Evolutionary conservation across 176 grass and related monocot genomes (phyloP), one percentile per base, ranked within the genome.

Genomic region (Oryza officinalis): DNA sequence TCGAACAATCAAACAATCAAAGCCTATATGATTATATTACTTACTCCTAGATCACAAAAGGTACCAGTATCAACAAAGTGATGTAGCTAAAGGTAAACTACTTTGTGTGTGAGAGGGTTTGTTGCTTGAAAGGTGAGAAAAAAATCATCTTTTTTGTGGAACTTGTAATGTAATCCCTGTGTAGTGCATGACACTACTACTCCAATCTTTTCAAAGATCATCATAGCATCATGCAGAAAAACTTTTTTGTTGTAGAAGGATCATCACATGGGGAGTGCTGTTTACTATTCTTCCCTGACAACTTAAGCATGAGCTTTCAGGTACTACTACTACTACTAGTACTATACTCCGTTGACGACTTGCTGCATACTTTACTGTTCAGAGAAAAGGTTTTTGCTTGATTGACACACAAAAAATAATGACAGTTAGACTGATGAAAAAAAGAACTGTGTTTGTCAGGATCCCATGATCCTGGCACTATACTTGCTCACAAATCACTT

Each of bases 291-390:
- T 17, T 54, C 33, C 33, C 17, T 61, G 76, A 40, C 87, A 89
- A 28, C 20, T 32, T 80, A 84, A 79, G 87, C 87, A 75, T 80
- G 81, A 63, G 11, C 47, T 30, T 78, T 66, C 86, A 72, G 54
- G 86, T 66, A 54, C 3, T 52, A n/a, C 26, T 37, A 33, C 32
- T 35, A 38, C 37, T 38, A 38, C 37, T 38, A 38, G 37, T 38
- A 38, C 37, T 81, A 77, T 23, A 81, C 38, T 76, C 11, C 13
- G 71, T 64, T 43, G 71, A 89, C 50, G 64, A 35, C 76, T 69
- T 50, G 47, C 22, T 49, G 4, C 69, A 43, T 47, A 63, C 28
- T 63, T 49, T 37, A 88, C 60, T 49, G n/a, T 75, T 45, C 47
- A 57, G 52, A 57, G 52, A 50, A 23, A 69, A 78, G 41, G 69